Percentiles rank a stretch among this genome's conserved stretches.
Conservation (phyloP, 2,329 filamentous ascomycete species). For the Xylaria sp. region DNA sequence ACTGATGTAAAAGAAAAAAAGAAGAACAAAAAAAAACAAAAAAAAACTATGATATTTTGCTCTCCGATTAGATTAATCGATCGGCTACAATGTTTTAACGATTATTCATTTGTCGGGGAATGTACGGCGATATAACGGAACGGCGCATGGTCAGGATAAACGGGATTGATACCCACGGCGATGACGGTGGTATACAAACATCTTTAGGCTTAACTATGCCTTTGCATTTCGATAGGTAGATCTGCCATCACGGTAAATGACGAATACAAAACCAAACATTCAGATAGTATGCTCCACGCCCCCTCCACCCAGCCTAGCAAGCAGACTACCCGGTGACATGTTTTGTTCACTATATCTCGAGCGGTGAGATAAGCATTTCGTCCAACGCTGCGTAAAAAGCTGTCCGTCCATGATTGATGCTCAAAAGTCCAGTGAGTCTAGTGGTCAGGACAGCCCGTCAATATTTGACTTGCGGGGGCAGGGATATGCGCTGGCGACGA, state of each 20-base stretch:
- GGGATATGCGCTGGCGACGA: slow-evolving; percentile 9
- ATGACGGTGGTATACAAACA: slow-evolving; percentile 19
- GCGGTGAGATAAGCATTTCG: background rate
- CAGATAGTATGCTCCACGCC: background rate
- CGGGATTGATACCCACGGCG: slow-evolving; percentile 36
- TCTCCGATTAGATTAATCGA: background rate
- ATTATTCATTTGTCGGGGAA: background rate
- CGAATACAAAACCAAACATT: slow-evolving; percentile 6
- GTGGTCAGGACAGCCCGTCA: background rate
- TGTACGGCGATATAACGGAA: slow-evolving; percentile 10
- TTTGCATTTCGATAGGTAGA: slow-evolving; percentile 11
- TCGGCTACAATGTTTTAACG: background rate
- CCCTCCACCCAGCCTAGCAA: background rate
- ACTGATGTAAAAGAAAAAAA: slow-evolving; percentile 21
- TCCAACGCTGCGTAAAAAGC: background rate
- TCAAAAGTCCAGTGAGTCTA: background rate
- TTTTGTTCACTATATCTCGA: background rate
- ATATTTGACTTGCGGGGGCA: background rate
- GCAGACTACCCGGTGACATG: background rate
- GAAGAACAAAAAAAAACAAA: too few species aligned
- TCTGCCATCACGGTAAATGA: slow-evolving; percentile 7
- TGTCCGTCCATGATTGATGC: background rate
- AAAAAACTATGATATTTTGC: slow-evolving; percentile 8
- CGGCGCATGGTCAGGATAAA: slow-evolving; percentile 21
- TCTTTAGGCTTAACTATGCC: slow-evolving; percentile 10